Evolutionary conservation across 768 basidiomycete genomes (phyloP), one percentile per base, ranked within the genome.

Genomic region (Lyophyllum decastes): DNA sequence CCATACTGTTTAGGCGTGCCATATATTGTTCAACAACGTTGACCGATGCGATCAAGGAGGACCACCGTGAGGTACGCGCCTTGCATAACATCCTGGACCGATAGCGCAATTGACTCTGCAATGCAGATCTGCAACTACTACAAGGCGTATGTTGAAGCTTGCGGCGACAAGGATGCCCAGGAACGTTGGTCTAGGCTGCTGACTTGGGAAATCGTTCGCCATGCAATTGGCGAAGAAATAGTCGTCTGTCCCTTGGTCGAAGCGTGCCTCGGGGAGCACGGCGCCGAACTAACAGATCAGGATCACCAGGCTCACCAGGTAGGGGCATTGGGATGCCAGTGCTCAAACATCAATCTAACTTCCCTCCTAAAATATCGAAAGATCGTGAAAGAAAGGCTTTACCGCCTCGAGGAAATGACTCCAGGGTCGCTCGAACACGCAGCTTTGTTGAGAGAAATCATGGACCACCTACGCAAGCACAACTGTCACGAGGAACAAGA

Each of bases 161-260:
- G 65, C 0, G 78, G 76, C 1, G 74, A 86, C 61, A 56, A 67
- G 26, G 79, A 82, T 30, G 77, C 76, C 0, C 81, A 84, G 65
- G 70, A 66, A 1, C 77, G 82, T 9, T 86, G 84, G 84, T 74
- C 81, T 0, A 75, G 74, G 44, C 83, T 85, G 64, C 70, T 86
- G 5, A 76, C 72, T 12, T 87, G 84, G 85, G 83, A 85, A 67
- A 72, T 87, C 35, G 85, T 84, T 1, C 76, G 83, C 0, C 85
- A 87, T 59, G 81, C 85, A 3, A 78, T 82, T 7, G 84, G 79
- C 16, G 86, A 87, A 66, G 86, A 87, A 66, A 78, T 87, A 40
- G 74, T 87, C 35, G 80, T 86, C 1, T 87, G 87, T 61, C 86
- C 86, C 7, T 75, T 85, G 47, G 79, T 86, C 75, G 84, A 86